These are phyloP conservation scores for Lecanicillium sp. DNA, from an alignment of 2,329 filamentous ascomycete genomes.

Conservation along the genomic window DNA sequence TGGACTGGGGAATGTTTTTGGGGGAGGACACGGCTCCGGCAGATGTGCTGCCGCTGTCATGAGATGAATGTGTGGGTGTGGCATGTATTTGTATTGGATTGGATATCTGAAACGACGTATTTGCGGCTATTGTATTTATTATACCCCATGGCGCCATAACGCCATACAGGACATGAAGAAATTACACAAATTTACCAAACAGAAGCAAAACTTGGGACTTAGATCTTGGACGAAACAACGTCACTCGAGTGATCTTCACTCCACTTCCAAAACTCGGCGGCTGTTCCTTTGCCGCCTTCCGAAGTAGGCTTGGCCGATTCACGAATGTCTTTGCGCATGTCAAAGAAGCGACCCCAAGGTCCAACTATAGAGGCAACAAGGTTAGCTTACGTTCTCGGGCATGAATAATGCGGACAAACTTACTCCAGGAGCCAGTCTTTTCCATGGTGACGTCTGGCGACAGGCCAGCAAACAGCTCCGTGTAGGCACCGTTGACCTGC, in stretches of 20 bases:
- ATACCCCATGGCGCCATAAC: too few relatives aligned
- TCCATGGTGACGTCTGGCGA: conserved; percentile 32
- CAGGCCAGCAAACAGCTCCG: conserved; percentile 36
- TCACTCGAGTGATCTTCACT: conserved; percentile 19
- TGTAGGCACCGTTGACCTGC: conserved; percentile 34
- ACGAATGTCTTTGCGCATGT: conserved; percentile 20
- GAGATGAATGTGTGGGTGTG: background rate
- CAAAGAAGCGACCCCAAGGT: conserved; percentile 27
- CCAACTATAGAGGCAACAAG: conserved; percentile 18
- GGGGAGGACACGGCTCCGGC: conserved; percentile 11
- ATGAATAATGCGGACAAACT: background rate
- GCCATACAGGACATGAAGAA: too few relatives aligned
- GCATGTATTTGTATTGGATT: too few relatives aligned
- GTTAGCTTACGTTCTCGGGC: background rate
- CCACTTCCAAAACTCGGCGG: conserved; percentile 30
- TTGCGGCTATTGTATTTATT: too few relatives aligned
- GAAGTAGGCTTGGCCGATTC: conserved; percentile 17
- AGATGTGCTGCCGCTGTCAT: conserved; percentile 6
- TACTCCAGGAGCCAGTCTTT: conserved; percentile 13
- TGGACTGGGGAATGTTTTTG: conserved; percentile 19
- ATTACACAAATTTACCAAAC: too few relatives aligned
- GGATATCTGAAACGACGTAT: too few relatives aligned
- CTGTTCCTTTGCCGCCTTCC: conserved; percentile 26
- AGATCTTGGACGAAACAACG: too few relatives aligned
- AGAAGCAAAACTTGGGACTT: too few relatives aligned